Evolutionary conservation across 495 filamentous ascomycete species (phyloP).

Genomic region (Parathielavia appendiculata): DNA sequence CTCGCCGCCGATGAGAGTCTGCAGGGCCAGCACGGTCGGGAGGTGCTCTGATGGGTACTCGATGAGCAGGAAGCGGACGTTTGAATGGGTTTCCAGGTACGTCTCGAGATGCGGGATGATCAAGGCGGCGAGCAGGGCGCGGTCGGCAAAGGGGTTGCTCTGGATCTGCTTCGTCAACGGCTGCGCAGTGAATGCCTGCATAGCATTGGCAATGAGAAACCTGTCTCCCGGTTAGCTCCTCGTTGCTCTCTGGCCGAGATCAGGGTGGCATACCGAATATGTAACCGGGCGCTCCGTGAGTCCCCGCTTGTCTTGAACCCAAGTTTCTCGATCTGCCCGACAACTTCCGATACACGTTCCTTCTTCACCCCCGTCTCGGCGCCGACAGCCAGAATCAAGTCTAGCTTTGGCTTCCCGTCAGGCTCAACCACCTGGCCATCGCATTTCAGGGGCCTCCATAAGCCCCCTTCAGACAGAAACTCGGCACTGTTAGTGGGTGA

Average conservation of each 20-base stretch:
- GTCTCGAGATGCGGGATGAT: conserved; percentile 45
- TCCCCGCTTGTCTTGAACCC: conserved; percentile 33
- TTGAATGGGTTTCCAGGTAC: conserved; percentile 36
- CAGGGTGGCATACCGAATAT: conserved; percentile 37
- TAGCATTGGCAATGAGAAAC: conserved; percentile 44
- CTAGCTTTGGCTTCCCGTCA: conserved; percentile 29
- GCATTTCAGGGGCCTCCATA: conserved; percentile 40
- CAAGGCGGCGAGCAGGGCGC: conserved; percentile 39
- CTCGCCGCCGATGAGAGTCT: conserved; percentile 39
- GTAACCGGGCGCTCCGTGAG: conserved; percentile 38
- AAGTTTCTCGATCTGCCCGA: conserved; percentile 40
- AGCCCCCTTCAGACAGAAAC: background rate
- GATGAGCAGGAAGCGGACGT: conserved; percentile 42
- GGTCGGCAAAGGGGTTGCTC: conserved; percentile 44
- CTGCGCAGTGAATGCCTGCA: conserved; percentile 45
- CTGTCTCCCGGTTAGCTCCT: conserved; percentile 21
- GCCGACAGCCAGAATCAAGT: conserved; percentile 44
- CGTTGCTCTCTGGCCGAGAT: background rate
- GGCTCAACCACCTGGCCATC: conserved; percentile 7
- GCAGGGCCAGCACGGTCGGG: conserved; percentile 39
- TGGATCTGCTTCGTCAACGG: conserved; percentile 40
- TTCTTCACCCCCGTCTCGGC: conserved; percentile 37
- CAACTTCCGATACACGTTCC: conserved; percentile 32
- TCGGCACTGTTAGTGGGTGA: background rate
- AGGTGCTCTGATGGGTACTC: conserved; percentile 47